Percentiles rank a stretch among this genome's conserved stretches.
Evolutionary conservation across 2,329 filamentous ascomycete species (phyloP).

Genomic region (Phaeomoniella chlamydospora): DNA sequence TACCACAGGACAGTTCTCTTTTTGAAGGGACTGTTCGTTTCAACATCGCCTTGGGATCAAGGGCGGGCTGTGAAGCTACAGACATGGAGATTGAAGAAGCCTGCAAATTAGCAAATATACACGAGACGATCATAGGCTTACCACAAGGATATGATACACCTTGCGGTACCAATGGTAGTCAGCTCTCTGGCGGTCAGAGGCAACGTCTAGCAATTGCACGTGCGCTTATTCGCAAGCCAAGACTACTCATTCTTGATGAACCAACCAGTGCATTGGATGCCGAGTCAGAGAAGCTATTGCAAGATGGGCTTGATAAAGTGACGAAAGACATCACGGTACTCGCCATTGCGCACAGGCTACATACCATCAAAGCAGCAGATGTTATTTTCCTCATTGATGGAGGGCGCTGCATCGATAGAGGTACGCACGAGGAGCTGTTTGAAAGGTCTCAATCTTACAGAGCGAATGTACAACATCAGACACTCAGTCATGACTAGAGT

Average conservation of each 20-base stretch:
- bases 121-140: conserved; percentile 22
- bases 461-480: too few species aligned
- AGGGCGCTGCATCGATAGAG: conserved; percentile 45
- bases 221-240: conserved; percentile 37
- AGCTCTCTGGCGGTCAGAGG: conserved; percentile 39
- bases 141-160: conserved; percentile 22
- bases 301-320: conserved; percentile 50
- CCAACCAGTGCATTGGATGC: conserved; percentile 48
- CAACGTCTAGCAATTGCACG: conserved; percentile 42
- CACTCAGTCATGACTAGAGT: too few species aligned
- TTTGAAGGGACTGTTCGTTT: conserved; percentile 57
- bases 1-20: conserved; percentile 60
- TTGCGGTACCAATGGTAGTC: conserved; percentile 19
- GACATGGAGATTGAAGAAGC: conserved; percentile 36
- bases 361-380: conserved; percentile 65
- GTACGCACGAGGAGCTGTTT: conserved; percentile 47
- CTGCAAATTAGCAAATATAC: conserved; percentile 20
- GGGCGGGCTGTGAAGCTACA: conserved; percentile 23
- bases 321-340: conserved; percentile 50
- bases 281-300: conserved; percentile 51
- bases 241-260: conserved; percentile 43
- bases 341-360: conserved; percentile 63
- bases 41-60: conserved; percentile 54
- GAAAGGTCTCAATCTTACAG: too few species aligned
- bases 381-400: conserved; percentile 64